These are phyloP conservation scores for Beauveria brongniartii DNA, from an alignment of 2,329 filamentous ascomycete species.

Conservation along the genomic window DNA sequence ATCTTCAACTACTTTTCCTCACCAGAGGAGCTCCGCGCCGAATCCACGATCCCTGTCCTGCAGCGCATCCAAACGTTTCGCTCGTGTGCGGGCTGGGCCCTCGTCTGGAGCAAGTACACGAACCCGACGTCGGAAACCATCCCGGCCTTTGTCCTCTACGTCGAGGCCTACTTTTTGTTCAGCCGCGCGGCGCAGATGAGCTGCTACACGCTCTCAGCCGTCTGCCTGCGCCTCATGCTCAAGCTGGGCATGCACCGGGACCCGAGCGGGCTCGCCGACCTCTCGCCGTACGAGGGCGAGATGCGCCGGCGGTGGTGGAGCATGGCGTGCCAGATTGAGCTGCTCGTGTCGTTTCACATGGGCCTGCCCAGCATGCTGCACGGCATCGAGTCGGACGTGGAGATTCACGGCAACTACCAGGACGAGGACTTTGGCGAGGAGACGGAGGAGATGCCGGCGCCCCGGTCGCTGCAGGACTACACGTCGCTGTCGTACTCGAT, in stretches of 20 bases:
- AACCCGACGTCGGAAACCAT: conserved; percentile 40
- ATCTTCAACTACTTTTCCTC: conserved; percentile 37
- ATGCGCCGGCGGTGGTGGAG: conserved; percentile 48
- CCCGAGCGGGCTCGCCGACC: conserved; percentile 40
- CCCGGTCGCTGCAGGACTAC: conserved; percentile 49
- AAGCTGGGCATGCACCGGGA: conserved; percentile 54
- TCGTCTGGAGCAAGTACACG: conserved; percentile 42
- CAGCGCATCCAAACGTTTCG: conserved; percentile 42
- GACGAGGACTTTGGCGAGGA: conserved; percentile 58
- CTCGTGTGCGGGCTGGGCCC: conserved; percentile 41
- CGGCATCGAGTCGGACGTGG: conserved; percentile 54
- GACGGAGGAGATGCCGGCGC: conserved; percentile 44
- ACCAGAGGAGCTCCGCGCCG: conserved; percentile 34
- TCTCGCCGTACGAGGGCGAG: conserved; percentile 45
- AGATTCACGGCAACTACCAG: conserved; percentile 51
- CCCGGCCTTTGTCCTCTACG: conserved; percentile 42
- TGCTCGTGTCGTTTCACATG: conserved; percentile 58
- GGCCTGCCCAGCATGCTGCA: conserved; percentile 60
- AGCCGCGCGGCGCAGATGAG: conserved; percentile 43
- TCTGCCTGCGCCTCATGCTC: conserved; percentile 45
- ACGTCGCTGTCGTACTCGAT: conserved; percentile 51
- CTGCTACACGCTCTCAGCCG: conserved; percentile 44
- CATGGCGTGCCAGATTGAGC: conserved; percentile 49
- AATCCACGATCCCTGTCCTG: conserved; percentile 30
- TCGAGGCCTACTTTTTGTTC: conserved; percentile 45